Percentiles rank a stretch among this genome's conserved stretches.
phyloP scores from a whole-genome alignment of 2,329 filamentous ascomycete genomes.

The Davidsoniella australis region DNA sequence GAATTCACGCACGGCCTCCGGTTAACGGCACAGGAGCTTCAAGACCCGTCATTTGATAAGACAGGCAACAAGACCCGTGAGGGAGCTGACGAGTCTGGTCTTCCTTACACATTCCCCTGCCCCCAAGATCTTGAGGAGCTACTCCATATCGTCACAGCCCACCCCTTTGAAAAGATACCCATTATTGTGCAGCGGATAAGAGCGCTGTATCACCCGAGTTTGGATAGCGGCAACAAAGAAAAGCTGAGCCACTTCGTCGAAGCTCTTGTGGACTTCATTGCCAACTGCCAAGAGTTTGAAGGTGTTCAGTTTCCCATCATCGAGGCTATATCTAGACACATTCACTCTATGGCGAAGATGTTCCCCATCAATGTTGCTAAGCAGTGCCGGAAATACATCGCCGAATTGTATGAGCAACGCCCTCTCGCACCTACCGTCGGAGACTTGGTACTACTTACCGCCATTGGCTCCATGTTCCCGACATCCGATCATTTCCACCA shows the following conservation, averaged over 20 bases:
- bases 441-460: constrained; percentile 70
- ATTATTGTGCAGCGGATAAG: constrained; percentile 77
- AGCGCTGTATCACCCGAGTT: constrained; percentile 77
- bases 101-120: constrained; percentile 77
- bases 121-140: constrained; percentile 65
- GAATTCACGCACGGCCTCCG: constrained; percentile 54
- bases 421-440: constrained; percentile 34
- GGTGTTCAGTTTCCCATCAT: constrained; percentile 44
- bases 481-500: constrained; percentile 97
- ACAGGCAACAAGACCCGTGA: constrained; percentile 23
- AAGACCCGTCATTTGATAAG: constrained; percentile 34
- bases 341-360: constrained; percentile 81
- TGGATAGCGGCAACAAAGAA: constrained; percentile 69
- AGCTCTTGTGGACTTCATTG: constrained; percentile 46
- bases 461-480: constrained; percentile 70
- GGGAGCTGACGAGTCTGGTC: constrained; percentile 32
- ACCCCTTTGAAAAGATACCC: constrained; percentile 49
- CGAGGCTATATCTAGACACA: constrained; percentile 70
- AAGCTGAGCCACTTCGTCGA: constrained; percentile 54
- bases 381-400: constrained; percentile 59
- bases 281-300: constrained; percentile 24
- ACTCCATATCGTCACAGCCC: constrained; percentile 43
- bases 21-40: constrained; percentile 39
- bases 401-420: constrained; percentile 31
- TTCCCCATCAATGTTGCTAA: constrained; percentile 64